A percentile compares a stretch with the other conserved stretches of the same genome.
phyloP scores from a whole-genome alignment of 2,329 filamentous ascomycete genomes.

The Lizonia empirigonia region DNA sequence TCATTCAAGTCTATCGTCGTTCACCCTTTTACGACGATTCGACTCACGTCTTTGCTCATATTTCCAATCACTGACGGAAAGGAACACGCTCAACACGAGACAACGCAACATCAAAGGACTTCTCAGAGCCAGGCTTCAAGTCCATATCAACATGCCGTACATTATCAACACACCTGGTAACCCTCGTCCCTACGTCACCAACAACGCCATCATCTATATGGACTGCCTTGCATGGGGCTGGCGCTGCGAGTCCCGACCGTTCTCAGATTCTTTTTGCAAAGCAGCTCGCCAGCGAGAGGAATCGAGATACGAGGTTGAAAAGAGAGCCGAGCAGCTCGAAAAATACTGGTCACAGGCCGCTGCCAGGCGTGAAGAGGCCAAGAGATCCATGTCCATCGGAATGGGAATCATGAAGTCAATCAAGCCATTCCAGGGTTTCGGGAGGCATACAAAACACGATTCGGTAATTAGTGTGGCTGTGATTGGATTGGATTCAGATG shows the following conservation, averaged over 20 bases:
- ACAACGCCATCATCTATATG: slow-evolving; percentile 29
- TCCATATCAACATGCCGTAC: slow-evolving; percentile 26
- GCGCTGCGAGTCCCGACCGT: slow-evolving; percentile 25
- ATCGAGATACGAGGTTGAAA: slow-evolving; percentile 16
- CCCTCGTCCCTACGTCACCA: slow-evolving; percentile 26
- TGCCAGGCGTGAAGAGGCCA: slow-evolving; percentile 8
- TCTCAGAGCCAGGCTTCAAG: neutral
- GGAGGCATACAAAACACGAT: slow-evolving; percentile 16
- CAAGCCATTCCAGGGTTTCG: slow-evolving; percentile 13
- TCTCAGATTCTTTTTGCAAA: slow-evolving; percentile 23
- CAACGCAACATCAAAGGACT: neutral
- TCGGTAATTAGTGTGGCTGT: slow-evolving; percentile 14
- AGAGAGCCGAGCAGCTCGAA: slow-evolving; percentile 23
- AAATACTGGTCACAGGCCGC: slow-evolving; percentile 14
- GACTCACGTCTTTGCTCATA: neutral
- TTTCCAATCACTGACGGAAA: neutral
- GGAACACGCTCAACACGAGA: neutral
- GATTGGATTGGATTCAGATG: slow-evolving; percentile 9
- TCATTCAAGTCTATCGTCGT: neutral
- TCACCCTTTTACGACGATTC: neutral
- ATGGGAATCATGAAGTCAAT: slow-evolving; percentile 8
- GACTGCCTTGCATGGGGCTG: slow-evolving; percentile 24
- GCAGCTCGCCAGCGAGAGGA: slow-evolving; percentile 19
- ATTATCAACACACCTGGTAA: slow-evolving; percentile 23
- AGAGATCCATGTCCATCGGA: slow-evolving; percentile 6